Evolutionary conservation across 176 grass and related monocot species (phyloP), one percentile per base, ranked within the genome.

Genomic region (Juncus inflexus): DNA sequence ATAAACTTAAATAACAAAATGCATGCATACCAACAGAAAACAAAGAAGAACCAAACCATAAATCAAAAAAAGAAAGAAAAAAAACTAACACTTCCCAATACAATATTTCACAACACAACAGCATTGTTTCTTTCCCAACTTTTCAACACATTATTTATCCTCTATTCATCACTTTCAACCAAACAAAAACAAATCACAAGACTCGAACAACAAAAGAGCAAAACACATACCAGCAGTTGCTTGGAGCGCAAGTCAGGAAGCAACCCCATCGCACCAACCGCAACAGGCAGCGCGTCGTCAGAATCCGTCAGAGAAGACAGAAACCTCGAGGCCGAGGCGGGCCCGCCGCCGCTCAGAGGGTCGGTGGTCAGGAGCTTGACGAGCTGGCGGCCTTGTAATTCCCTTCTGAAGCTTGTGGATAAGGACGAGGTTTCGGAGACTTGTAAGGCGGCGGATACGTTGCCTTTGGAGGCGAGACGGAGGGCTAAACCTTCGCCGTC

Each of bases 241-340:
- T 97, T 97, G 64, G 92, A 97, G 58, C 92, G 87, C 65, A 97
- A 64, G 47, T 97, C 92, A 75, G 92, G 87, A 74, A 96, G 67
- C 53, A 91, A 68, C 66, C 88, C 86, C 92, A 97, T 97, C 55
- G 92, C 92, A 52, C 87, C 92, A 83, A 91, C 81, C 53, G 92
- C 92, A 72, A 91, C 92, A 79, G 92, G 92, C 79, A 97, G 84
- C 15, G 92, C 92, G 16, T 97, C 92, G 86, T 97, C 86, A 51
- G 92, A 91, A 74, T 97, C 87, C 70, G 77, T 80, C 75, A 97
- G 88, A 52, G 87, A 86, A 49, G 92, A 97, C 14, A 97, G 79
- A 79, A 97, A 97, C 36, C 84, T 79, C 77, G 92, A 97, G 80
- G 87, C 92, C 37, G 83, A 79, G 5, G 92, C 92, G 59, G 92